Evolutionary conservation across 768 basidiomycete species (phyloP), one percentile per base, ranked within the genome.

Genomic region (Suillus discolor): DNA sequence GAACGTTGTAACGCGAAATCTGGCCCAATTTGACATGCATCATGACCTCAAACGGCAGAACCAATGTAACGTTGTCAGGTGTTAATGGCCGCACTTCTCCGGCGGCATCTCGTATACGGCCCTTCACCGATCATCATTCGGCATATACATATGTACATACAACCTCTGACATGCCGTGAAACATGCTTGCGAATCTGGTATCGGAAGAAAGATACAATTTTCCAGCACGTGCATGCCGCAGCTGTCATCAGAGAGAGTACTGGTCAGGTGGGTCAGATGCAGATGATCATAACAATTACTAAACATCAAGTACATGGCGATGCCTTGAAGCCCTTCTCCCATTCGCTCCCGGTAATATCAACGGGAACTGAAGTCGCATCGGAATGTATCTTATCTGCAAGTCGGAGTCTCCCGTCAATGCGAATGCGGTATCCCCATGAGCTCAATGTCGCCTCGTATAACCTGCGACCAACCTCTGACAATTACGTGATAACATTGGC

Each of bases 51-150:
- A 31, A 34, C 53, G 53, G 31, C 18, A 55, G 11, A 51, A 20
- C 12, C 18, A 54, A 9, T 28, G 16, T 31, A 23, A 49, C 54
- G 31, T 34, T 34, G 31, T 12, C 54, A 55, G 53, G 28, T 31
- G 31, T 20, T 20, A 20, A 55, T 55, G 18, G 8, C 39, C 55
- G 55, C 36, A 28, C 28, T 28, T 42, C 9, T 60, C 39, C 39
- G 39, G 23, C 3, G 9, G 8, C 53, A 31, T 59, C 25, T 39
- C 25, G 36, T 23, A 15, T 18, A 13, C 6, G 7, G 36, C 36
- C 36, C 55, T 57, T 57, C n/a, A 57, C 55, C 36, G 34, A 57
- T 57, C n/a, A 13, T 15, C 54, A 44, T 44, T 18, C 42, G 42
- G 42, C 42, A 42, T 42, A 42, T 31, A 31, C 31, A 31, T 42